Evolutionary conservation across 441 rosid genomes (phyloP).

Genomic region (Eutrema salsugineum): DNA sequence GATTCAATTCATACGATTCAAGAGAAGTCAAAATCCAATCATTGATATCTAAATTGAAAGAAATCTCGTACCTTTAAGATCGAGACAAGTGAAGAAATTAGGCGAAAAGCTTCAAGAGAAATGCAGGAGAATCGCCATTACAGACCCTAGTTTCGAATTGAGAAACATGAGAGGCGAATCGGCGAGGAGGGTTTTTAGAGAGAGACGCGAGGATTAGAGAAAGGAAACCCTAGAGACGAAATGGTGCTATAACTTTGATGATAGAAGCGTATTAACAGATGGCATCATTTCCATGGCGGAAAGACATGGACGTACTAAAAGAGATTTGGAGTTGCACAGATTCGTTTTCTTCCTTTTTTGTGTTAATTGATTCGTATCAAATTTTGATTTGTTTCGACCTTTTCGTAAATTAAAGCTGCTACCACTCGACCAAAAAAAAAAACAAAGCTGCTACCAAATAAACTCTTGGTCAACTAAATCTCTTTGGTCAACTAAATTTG

Average conservation of each 20-base stretch:
- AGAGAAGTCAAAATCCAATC: not conserved
- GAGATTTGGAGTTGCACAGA: constrained; percentile 9
- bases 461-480: no score
- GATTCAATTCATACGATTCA: not conserved
- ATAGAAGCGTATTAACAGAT: constrained; percentile 13
- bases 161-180: not conserved
- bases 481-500: no score
- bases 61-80: constrained; percentile 10
- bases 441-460: no score
- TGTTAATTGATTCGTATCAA: not conserved
- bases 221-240: constrained; percentile 8
- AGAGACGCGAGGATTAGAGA: not conserved
- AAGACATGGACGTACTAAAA: constrained; percentile 24
- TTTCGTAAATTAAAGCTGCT: no score
- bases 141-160: not conserved
- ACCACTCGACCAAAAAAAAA: no score
- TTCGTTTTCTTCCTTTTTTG: not conserved
- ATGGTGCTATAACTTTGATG: not conserved
- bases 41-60: not conserved
- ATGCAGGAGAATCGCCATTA: not conserved
- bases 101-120: not conserved
- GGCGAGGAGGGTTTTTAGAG: constrained; percentile 12
- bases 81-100: not conserved
- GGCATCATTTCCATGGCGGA: constrained; percentile 31
- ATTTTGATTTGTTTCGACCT: not conserved